A percentile compares a stretch with the other conserved stretches of the same genome.
phyloP scores from a whole-genome alignment of 352 stramenopile genomes.

The Globisporangium cylindrosporum region DNA sequence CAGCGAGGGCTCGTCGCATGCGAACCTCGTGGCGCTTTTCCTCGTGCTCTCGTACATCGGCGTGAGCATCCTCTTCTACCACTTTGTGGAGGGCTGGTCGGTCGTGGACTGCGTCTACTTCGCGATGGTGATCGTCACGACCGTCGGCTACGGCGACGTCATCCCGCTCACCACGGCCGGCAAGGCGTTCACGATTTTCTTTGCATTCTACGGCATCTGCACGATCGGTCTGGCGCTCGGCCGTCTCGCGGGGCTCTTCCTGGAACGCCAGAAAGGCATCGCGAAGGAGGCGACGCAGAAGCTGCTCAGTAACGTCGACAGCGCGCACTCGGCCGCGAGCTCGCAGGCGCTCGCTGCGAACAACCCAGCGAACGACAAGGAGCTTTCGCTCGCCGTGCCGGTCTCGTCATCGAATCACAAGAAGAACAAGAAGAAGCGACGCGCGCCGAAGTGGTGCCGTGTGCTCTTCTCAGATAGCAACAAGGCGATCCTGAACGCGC shows the following conservation, averaged over 20 bases:
- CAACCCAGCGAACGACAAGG: slow-evolving; percentile 16
- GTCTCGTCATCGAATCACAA: not conserved
- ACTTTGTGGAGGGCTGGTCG: slow-evolving; percentile 53
- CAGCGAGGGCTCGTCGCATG: slow-evolving; percentile 10
- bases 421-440: slow-evolving; percentile 8
- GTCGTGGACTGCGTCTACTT: slow-evolving; percentile 90
- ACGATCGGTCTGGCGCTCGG: slow-evolving; percentile 69
- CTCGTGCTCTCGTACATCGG: slow-evolving; percentile 60
- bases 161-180: slow-evolving; percentile 44
- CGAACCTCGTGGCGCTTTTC: slow-evolving; percentile 39
- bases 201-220: slow-evolving; percentile 69
- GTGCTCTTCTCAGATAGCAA: slow-evolving; percentile 52
- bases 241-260: slow-evolving; percentile 47
- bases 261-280: slow-evolving; percentile 50
- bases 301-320: slow-evolving; percentile 46
- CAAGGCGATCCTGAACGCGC: slow-evolving; percentile 36
- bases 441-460: slow-evolving; percentile 30
- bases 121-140: slow-evolving; percentile 91
- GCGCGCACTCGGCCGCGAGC: slow-evolving; percentile 24
- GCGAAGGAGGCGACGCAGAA: slow-evolving; percentile 56
- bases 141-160: slow-evolving; percentile 87
- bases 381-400: slow-evolving; percentile 19
- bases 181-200: slow-evolving; percentile 87
- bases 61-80: slow-evolving; percentile 53
- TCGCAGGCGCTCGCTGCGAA: slow-evolving; percentile 1